Evolutionary conservation across 1,284 basidiomycete genomes (phyloP), one percentile per base, ranked within the genome.

Genomic region (Phylloboletellus chloephorus): DNA sequence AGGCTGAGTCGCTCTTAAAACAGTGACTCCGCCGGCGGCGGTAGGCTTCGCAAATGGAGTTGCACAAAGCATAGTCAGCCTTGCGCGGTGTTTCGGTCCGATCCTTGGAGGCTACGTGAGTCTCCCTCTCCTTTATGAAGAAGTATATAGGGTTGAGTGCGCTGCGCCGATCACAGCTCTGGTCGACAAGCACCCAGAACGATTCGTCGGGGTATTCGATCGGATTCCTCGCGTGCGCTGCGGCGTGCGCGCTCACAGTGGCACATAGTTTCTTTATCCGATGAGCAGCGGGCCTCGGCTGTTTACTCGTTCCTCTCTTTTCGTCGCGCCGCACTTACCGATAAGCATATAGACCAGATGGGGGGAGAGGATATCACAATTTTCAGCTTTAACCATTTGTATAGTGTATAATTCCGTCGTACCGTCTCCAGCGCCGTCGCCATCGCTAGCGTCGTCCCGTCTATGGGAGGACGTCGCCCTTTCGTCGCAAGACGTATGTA

Each of bases 41-140:
- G 74, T 89, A 19, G 83, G 85, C 12, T 77, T 80, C 46, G 82
- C 86, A 3, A 89, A 89, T 52, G 87, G 87, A 13, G 76, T 85
- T 28, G 86, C 84, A 0, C 86, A 89, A 60, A 88, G 84, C 57
- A 86, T 88, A 28, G 87, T 87, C 50, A 87, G 84, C 56, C 74
- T 89, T 22, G 85, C 85, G 13, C 76, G 86, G 26, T 88, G 84
- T 60, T 53, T 82, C 23, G 86, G 86, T 12, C 86, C 86, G 25
- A 74, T 88, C 28, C 67, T 88, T n/a, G 84, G 84, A 34, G 84
- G 85, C 31, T 81, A 77, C 54, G 83, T 85, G 52, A 58, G 81
- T 71, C 8, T 33, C 10, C 6, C n/a, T n/a, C 32, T 20, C 0
- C 9, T 17, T 11, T 5, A 23, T 32, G 7, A 17, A 17, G 16